Base-by-base conservation (phyloP, 352 stramenopile species). In the Globisporangium nagaii region DNA sequence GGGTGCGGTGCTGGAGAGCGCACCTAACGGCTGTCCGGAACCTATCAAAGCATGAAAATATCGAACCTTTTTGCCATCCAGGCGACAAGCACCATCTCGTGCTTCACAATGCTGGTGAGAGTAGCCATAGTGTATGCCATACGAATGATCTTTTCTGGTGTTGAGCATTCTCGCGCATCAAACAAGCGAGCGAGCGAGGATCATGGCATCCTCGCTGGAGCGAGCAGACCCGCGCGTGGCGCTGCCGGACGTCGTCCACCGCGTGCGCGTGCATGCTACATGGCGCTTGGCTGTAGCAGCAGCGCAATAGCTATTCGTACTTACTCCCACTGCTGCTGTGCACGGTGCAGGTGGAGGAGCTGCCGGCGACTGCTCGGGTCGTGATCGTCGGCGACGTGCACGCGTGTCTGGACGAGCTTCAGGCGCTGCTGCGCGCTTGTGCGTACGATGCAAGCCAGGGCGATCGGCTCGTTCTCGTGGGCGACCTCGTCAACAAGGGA, bases 401-500 rank as follows among this genome's bases (percentile, higher is more conserved):
- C 62, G 92, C 86, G 28, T 98, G 92, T 64, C 82, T 86, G 24
- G 72, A 89, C 30, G 92, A 97, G 68, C 71, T 97, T 9, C 66
- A 75, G 19, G 43, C 70, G 51, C 69, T 94, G 12, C 63, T 94
- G n/a, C 17, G 25, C 5, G 63, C 58, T 25, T 79, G 71, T 39
- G 19, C 51, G n/a, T 90, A 71, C 62, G 66, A 64, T 60, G 66
- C 65, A 62, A 76, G 39, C 22, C 58, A 27, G 8, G 90, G n/a
- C n/a, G n/a, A 98, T 58, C 43, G 63, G 31, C 71, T 98, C 17
- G 70, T 97, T 45, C 76, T 97, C 3, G 92, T 97, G 0, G 92
- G 92, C 24, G 92, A 98, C 64, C 76, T 98, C 52, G 86, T 93
- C 37, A 97, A 96, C 68, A 98, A 98, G 71, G 92, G 92, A 0